phyloP scores from a whole-genome alignment of 306 rosid species.

The Astragalus membranaceus region DNA sequence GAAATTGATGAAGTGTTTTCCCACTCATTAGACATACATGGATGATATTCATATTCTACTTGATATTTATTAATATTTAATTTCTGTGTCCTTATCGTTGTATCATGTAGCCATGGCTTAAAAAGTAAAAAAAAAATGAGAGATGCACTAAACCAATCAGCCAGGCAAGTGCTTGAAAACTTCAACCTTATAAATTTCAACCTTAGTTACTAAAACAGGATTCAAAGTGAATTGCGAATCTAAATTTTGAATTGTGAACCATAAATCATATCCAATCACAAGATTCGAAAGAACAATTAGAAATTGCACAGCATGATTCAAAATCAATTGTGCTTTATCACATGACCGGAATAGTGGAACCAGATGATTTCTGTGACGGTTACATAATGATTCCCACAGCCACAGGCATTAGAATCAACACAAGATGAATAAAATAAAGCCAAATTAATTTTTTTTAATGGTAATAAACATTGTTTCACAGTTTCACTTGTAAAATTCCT shows the following conservation, averaged over 20 bases:
- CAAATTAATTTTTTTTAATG: too few species aligned
- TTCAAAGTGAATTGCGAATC: not conserved
- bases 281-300: not conserved
- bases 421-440: too few species aligned
- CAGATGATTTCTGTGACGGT: not conserved
- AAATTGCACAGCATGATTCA: not conserved
- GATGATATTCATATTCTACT: not conserved
- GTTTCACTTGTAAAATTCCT: not conserved
- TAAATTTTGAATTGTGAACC: not conserved
- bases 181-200: not conserved
- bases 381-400: not conserved
- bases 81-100: not conserved
- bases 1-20: not conserved
- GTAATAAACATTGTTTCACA: conserved; percentile 1
- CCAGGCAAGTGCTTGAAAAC: not conserved
- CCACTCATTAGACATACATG: not conserved
- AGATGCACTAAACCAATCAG: not conserved
- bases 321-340: not conserved
- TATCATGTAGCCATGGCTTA: not conserved
- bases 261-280: not conserved
- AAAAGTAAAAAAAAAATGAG: not conserved
- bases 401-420: too few species aligned
- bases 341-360: not conserved
- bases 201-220: not conserved
- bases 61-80: not conserved